Percentiles rank a stretch among this genome's conserved stretches.
phyloP scores from a whole-genome alignment of 352 stramenopile species.

The Phytopythium chamaehyphon region DNA sequence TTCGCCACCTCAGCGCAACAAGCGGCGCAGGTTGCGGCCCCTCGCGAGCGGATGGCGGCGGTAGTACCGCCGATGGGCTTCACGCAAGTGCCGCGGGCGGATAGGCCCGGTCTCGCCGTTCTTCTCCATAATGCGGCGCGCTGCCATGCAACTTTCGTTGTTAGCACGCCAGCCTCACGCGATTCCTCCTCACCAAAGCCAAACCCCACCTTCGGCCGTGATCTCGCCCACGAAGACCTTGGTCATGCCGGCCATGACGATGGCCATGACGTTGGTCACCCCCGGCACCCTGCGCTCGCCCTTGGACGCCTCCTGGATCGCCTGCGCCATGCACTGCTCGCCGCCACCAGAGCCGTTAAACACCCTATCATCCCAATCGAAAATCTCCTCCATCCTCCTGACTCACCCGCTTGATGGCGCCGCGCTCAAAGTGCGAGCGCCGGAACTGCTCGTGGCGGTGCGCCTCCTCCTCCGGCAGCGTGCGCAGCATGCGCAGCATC shows the following conservation, averaged over 20 bases:
- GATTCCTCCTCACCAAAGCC: too few species aligned
- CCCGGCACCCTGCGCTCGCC: slow-evolving; percentile 47
- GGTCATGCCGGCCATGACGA: slow-evolving; percentile 86
- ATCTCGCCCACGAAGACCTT: slow-evolving; percentile 83
- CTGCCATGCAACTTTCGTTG: slow-evolving; percentile 16
- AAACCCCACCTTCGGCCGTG: slow-evolving; percentile 61
- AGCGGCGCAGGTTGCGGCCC: slow-evolving; percentile 48
- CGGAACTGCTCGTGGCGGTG: slow-evolving; percentile 79
- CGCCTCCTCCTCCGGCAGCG: slow-evolving; percentile 56
- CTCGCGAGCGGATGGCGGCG: slow-evolving; percentile 61
- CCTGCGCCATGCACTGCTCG: slow-evolving; percentile 68
- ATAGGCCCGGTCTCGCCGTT: slow-evolving; percentile 76
- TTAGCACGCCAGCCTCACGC: neutral
- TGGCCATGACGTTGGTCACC: slow-evolving; percentile 84
- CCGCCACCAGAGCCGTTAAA: neutral
- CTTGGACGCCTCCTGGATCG: slow-evolving; percentile 60
- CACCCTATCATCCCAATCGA: neutral
- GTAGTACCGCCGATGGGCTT: slow-evolving; percentile 84
- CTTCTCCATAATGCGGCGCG: slow-evolving; percentile 75
- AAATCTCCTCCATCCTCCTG: neutral
- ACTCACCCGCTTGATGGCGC: slow-evolving; percentile 69
- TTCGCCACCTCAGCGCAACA: slow-evolving; percentile 31
- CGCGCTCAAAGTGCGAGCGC: slow-evolving; percentile 78
- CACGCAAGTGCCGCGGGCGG: slow-evolving; percentile 62
- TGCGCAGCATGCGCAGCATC: slow-evolving; percentile 76